Evolutionary conservation across 2,329 filamentous ascomycete genomes (phyloP).

Genomic region (Gliomastix tumulicola): DNA sequence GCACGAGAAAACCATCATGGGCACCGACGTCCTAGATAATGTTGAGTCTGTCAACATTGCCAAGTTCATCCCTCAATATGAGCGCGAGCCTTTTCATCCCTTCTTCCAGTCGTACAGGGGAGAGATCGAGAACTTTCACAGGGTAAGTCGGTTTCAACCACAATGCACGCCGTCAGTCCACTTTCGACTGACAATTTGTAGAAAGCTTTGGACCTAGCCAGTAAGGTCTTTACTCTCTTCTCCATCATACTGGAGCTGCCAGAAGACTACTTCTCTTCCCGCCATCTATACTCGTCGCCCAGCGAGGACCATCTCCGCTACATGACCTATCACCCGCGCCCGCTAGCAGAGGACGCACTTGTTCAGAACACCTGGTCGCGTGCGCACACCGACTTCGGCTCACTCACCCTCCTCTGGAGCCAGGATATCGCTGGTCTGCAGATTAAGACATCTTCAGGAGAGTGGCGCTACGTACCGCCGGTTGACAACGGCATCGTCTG

Average conservation of each 20-base stretch:
- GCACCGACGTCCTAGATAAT: no score
- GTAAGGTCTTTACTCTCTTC: slow-evolving; percentile 17
- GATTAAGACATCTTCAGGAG: slow-evolving; percentile 27
- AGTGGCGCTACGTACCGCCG: slow-evolving; percentile 36
- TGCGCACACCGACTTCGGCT: slow-evolving; percentile 48
- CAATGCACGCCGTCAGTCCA: no score
- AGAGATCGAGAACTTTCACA: slow-evolving; percentile 44
- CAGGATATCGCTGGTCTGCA: slow-evolving; percentile 47
- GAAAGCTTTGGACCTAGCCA: slow-evolving; percentile 20
- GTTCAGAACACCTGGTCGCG: no score
- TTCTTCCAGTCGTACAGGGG: slow-evolving; percentile 29
- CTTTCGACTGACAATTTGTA: no score
- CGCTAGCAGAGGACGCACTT: no score
- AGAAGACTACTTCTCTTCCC: slow-evolving; percentile 41
- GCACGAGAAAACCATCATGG: no score
- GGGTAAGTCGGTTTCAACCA: no score
- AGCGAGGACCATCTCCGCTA: slow-evolving; percentile 49
- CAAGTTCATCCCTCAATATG: slow-evolving; percentile 36
- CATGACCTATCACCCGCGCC: slow-evolving; percentile 43
- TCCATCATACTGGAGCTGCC: slow-evolving; percentile 47
- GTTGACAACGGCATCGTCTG: slow-evolving; percentile 36
- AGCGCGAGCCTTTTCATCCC: slow-evolving; percentile 23
- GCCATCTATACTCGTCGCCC: slow-evolving; percentile 42
- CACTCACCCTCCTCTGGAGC: slow-evolving; percentile 44
- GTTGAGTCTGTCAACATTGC: slow-evolving; percentile 47